Percentiles rank a stretch among this genome's conserved stretches.
These are phyloP conservation scores for Coemansia sp. DNA, from an alignment of 192 early-diverging fungal species.

Conservation along the genomic window DNA sequence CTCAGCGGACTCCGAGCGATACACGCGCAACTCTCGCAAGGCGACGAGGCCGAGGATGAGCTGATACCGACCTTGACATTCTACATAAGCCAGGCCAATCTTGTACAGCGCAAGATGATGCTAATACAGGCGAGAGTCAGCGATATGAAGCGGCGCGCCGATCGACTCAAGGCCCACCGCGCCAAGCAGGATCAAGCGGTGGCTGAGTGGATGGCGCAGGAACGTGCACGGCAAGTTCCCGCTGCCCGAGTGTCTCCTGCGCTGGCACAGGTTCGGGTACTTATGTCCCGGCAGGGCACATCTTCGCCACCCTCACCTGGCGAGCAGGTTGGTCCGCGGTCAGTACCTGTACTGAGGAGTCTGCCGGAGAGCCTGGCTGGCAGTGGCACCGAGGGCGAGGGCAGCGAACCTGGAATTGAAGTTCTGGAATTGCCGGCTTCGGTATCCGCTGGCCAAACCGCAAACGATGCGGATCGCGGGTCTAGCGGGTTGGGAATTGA, in stretches of 20 bases:
- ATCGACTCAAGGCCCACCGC: conserved; percentile 31
- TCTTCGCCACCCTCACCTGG: background rate
- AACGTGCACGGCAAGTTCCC: conserved; percentile 26
- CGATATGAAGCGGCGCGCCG: conserved; percentile 41
- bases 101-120: conserved; percentile 39
- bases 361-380: background rate
- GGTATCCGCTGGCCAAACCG: background rate
- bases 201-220: conserved; percentile 32
- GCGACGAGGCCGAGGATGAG: conserved; percentile 15
- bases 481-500: background rate
- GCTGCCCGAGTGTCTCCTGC: conserved; percentile 9
- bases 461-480: background rate
- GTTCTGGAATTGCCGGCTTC: background rate
- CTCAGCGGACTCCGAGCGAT: conserved; percentile 18
- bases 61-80: conserved; percentile 33
- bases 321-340: background rate
- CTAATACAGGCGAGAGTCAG: conserved; percentile 29
- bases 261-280: background rate
- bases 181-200: conserved; percentile 29
- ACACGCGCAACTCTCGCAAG: conserved; percentile 10
- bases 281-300: background rate
- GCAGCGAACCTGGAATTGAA: background rate
- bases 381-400: background rate
- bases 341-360: background rate
- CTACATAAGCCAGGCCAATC: conserved; percentile 40